Conservation (phyloP, 2,329 filamentous ascomycete species). For the Emergomyces orientalis region DNA sequence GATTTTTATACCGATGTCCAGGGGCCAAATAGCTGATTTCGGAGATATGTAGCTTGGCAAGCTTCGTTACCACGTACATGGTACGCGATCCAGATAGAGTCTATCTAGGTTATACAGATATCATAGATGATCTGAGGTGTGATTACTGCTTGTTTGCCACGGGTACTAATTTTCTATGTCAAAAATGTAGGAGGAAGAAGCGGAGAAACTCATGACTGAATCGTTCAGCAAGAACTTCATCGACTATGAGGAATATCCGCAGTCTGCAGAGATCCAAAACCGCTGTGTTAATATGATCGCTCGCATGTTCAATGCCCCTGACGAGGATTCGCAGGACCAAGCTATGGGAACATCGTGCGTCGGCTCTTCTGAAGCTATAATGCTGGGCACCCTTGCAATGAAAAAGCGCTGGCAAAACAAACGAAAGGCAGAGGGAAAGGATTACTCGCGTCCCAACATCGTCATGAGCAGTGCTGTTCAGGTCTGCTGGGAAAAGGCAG, state of each 20-base stretch:
- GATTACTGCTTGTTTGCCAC: background rate
- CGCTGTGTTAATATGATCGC: conserved; percentile 88
- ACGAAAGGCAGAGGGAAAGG: conserved; percentile 72
- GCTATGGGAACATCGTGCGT: conserved; percentile 82
- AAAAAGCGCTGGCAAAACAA: conserved; percentile 90
- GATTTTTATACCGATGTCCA: background rate
- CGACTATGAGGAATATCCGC: conserved; percentile 77
- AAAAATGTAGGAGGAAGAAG: conserved; percentile 67
- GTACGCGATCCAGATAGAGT: conserved; percentile 38
- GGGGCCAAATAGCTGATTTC: background rate
- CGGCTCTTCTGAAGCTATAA: conserved; percentile 67
- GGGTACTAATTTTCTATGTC: background rate
- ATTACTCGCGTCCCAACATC: conserved; percentile 73
- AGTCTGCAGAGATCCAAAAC: conserved; percentile 78
- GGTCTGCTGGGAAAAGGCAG: conserved; percentile 93
- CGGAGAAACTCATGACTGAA: conserved; percentile 89
- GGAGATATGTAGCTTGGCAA: conserved; percentile 57
- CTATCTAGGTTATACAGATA: background rate
- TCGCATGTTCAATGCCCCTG: conserved; percentile 73
- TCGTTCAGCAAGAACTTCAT: conserved; percentile 93
- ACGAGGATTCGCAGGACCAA: conserved; percentile 45
- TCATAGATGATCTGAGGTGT: background rate
- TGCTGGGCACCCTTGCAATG: conserved; percentile 62
- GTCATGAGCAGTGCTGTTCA: conserved; percentile 95
- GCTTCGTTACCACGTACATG: conserved; percentile 96